These are phyloP conservation scores for Vigna nakashimae DNA, from an alignment of 306 rosid genomes.

Conservation along the genomic window DNA sequence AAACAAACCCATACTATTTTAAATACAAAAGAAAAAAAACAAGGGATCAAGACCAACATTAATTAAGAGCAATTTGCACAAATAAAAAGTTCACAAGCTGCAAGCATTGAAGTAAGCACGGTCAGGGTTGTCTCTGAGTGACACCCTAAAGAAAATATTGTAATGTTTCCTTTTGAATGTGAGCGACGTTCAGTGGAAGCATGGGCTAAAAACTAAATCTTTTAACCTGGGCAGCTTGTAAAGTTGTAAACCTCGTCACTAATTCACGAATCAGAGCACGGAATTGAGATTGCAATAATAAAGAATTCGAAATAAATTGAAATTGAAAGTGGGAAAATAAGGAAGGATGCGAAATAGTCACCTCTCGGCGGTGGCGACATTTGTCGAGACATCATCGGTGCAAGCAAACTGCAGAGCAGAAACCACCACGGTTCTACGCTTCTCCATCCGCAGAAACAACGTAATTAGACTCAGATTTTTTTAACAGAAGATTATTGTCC, in stretches of 20 bases:
- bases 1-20: background rate
- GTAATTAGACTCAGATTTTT: background rate
- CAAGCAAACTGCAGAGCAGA: constrained; percentile 93
- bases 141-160: background rate
- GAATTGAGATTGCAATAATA: background rate
- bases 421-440: constrained; percentile 61
- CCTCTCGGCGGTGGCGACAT: constrained; percentile 87
- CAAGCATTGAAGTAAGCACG: background rate
- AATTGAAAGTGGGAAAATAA: background rate
- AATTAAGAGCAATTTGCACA: background rate
- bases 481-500: background rate
- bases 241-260: constrained; percentile 9
- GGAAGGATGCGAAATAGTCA: constrained; percentile 26
- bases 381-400: constrained; percentile 70
- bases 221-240: constrained; percentile 33
- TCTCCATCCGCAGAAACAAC: constrained; percentile 49
- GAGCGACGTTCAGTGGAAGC: background rate
- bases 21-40: background rate
- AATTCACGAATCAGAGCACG: background rate
- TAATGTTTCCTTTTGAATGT: background rate
- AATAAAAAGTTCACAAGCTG: constrained; percentile 12
- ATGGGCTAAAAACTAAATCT: constrained; percentile 31
- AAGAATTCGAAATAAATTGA: constrained; percentile 3
- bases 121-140: constrained; percentile 7
- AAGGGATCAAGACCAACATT: background rate